Evolutionary conservation across 257 asterid species (phyloP), one percentile per base, ranked within the genome.

Genomic region (Buddleja alternifolia): DNA sequence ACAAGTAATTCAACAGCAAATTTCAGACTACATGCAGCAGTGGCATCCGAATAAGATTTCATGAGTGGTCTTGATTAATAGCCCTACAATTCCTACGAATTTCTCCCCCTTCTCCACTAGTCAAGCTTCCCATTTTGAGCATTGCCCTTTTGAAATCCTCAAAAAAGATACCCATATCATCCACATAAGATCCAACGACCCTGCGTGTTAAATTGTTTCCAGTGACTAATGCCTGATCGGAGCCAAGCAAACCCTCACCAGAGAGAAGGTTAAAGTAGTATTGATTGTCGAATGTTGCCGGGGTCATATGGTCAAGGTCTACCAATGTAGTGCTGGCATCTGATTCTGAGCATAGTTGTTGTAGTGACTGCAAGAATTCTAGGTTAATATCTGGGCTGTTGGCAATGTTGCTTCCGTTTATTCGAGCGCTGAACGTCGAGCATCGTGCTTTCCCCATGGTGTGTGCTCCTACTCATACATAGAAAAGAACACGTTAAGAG

Each of bases 371-470:
- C 16, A 90, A n/a, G 75, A 73, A 92, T 12, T 81, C 76, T 50
- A 75, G 50, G 75, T 83, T 84, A 1, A 81, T 75, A 0, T 78
- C 82, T 0, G 84, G 84, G 10, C 75, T 20, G 37, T 37, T 66
- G 46, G 71, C 21, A 17, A 63, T 65, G 41, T 45, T 60, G 32
- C 34, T 58, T n/a, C 65, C 57, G 50, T 71, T 82, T 34, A 86
- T 67, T 15, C 96, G 83, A 9, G 81, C 63, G 60, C 44, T 72
- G 29, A 93, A 90, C 3, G 95, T 78, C 0, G 89, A 77, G 78
- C 98, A 93, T 19, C 96, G 85, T 4, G 95, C 98, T 73, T 84
- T 88, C 7, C 97, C 97, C 70, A 90, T 59, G 6, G 98, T 93
- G 82, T 90, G 97, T 0, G 97, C 96, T 16, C 95, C 96, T 85